Base-by-base conservation (phyloP, 1,284 basidiomycete species). In the Schizophyllum commune region DNA sequence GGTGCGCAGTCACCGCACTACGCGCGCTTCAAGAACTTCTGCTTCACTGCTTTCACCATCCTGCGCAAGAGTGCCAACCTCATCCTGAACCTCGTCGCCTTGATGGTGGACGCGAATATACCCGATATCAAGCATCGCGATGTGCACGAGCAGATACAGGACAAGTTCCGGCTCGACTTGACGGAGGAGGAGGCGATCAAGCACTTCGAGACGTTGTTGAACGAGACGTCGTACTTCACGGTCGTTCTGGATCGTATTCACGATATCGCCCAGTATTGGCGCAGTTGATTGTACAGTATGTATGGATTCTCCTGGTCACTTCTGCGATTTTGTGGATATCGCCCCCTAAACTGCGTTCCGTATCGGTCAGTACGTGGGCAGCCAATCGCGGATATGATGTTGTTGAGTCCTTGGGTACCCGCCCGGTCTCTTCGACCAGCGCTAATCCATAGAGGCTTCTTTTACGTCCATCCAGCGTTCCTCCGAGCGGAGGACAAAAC, bases 21-120 rank as follows among this genome's bases (percentile, higher is more conserved):
- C 73, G 84, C 86, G 27, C 88, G 95, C 47, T 99, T 99, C 85
- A 96, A 96, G 75, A 91, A 88, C 65, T 89, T 97, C 66, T 97
- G 94, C 73, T 95, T 96, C 73, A 98, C 96, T 3, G 96, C 95
- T 0, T 99, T 98, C 74, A 93, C 90, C 61, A 94, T 92, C 68
- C 82, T 99, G 60, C 85, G 97, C 64, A 98, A 98, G 81, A 94
- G 91, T 71, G 92, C 96, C n/a, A 99, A 98, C 76, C 84, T 99
- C 53, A 97, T 99, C 62, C 81, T 99, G 62, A 99, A 99, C 75
- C 78, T 99, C 62, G 91, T 99, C 17, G 90, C 94, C 1, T 83
- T 99, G 58, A 99, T 99, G 97, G 90, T 96, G 7, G 96, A 98
- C 68, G 96, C 95, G 0, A 96, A 97, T 68, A 97, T 99, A 32